Base-by-base conservation (phyloP, 2,329 filamentous ascomycete genomes). In the Nigrospora sphaerica region DNA sequence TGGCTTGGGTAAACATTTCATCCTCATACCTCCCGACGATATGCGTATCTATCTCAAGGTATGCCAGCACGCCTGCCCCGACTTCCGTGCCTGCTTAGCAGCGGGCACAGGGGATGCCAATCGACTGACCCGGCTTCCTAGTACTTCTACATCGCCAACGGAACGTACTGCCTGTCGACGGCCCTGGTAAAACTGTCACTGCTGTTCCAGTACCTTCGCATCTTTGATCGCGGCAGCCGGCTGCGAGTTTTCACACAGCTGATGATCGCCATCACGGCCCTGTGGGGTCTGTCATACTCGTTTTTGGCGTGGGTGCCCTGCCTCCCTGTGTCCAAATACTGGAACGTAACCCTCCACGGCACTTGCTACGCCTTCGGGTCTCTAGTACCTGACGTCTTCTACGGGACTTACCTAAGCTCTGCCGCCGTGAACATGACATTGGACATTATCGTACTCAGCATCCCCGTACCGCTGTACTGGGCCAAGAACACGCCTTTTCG, bases 251-350 rank as follows among this genome's bases (percentile, higher is more conserved):
- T 52, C 18, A 28, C 23, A 10, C 46, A 54, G 18, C 5, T 48
- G n/a, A 47, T 56, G 39, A 38, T 58, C 7, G n/a, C 51, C 10
- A 28, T 55, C 28, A 47, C 51, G 11, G 44, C 49, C 17, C 35
- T 53, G 11, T 60, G 57, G 57, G 58, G 58, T 6, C 4, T 47
- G 4, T 53, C 45, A 1, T 59, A 53, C 43, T 50, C 54, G 3
- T 57, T 60, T 39, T 51, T 60, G 45, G 50, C 46, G 11, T 58
- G 55, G 54, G 48, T 60, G 4, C 58, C 58, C 3, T 58, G 57
- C 23, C 55, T 60, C 37, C 58, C 58, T 0, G 42, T 56, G 9
- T 42, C 42, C 11, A 53, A 47, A 4, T 54, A 53, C 32, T 61
- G 56, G 56, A 45, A 46, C 12, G 46, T 45, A 28, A 40, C 19